Evolutionary conservation across 2,329 filamentous ascomycete species (phyloP), one percentile per base, ranked within the genome.

Genomic region (Geosmithia morbida): DNA sequence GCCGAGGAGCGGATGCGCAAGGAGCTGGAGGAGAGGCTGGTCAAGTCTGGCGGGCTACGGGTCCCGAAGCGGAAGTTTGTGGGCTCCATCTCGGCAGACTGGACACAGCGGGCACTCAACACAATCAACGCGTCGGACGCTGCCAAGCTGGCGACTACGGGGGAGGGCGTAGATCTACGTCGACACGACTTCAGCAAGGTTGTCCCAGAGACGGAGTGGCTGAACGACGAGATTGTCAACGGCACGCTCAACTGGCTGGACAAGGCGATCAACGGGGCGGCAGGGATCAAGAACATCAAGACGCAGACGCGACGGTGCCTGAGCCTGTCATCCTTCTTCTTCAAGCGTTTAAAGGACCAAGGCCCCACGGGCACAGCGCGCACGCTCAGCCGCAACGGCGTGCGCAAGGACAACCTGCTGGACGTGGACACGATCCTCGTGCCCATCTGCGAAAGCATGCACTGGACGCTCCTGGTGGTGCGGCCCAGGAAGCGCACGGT

Each of bases 181-280:
- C 58, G 56, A 7, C 74, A 77, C 46, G 82, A 86, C 56, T 81
- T 87, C 54, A 66, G 64, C n/a, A 81, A 72, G 44, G 63, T 88
- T 7, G 68, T 82, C 16, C 66, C 67, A 17, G 60, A 66, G 8
- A 68, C 63, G 1, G 69, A 68, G 26, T 90, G 85, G 85, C 71
- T 90, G 7, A 88, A 89, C 52, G 85, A 89, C 59, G 81, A 85
- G 54, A 76, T 84, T 46, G 76, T 90, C 54, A 85, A 87, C 54
- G 75, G 76, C 14, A 76, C 77, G 44, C 68, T 87, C 22, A 63
- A 71, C 26, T 74, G 77, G 56, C 64, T 87, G 14, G 77, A 80
- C 44, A 66, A 70, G 16, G 71, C 71, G 45, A 64, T 80, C 55
- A 83, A 83, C 57, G 63, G 69, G 49, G 64, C 71, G 30, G 71